phyloP scores from a whole-genome alignment of 1,284 basidiomycete species.

The Neolentinus lepideus region DNA sequence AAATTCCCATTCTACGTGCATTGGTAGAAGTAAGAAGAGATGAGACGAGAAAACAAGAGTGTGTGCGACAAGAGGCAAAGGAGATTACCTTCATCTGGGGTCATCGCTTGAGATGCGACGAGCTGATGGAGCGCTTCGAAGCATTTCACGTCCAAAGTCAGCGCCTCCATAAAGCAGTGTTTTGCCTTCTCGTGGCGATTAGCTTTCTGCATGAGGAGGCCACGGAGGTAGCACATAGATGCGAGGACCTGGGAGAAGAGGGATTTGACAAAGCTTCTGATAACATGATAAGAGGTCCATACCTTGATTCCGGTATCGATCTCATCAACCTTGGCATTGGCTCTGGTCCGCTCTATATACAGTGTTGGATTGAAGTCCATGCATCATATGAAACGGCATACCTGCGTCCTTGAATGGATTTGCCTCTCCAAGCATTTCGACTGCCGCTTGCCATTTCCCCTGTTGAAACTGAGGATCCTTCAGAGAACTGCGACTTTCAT shows the following conservation, averaged over 20 bases:
- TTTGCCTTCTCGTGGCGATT: constrained; percentile 88
- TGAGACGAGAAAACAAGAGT: constrained; percentile 5
- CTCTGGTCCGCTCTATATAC: not conserved
- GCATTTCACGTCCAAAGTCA: constrained; percentile 93
- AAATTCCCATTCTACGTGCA: constrained; percentile 85
- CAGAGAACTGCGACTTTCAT: not conserved
- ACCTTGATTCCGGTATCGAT: constrained; percentile 86
- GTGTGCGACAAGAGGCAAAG: not conserved
- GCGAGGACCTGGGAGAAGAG: constrained; percentile 81
- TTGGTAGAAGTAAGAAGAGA: constrained; percentile 5
- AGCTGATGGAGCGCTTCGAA: constrained; percentile 94
- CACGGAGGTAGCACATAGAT: constrained; percentile 92
- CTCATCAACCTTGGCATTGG: constrained; percentile 41
- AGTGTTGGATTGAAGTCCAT: not conserved
- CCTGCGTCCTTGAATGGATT: constrained; percentile 79
- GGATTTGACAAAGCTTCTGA: too few species aligned
- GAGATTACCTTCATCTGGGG: constrained; percentile 76
- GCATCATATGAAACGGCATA: constrained; percentile 26
- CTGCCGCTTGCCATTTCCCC: constrained; percentile 89
- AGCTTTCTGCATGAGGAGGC: constrained; percentile 89
- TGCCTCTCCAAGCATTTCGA: constrained; percentile 88
- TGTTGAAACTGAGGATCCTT: constrained; percentile 27
- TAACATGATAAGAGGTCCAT: constrained; percentile 2
- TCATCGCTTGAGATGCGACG: constrained; percentile 90
- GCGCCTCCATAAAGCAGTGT: constrained; percentile 90